phyloP scores from a whole-genome alignment of 768 basidiomycete species.

The Rhodosporidiobolus sp. region DNA sequence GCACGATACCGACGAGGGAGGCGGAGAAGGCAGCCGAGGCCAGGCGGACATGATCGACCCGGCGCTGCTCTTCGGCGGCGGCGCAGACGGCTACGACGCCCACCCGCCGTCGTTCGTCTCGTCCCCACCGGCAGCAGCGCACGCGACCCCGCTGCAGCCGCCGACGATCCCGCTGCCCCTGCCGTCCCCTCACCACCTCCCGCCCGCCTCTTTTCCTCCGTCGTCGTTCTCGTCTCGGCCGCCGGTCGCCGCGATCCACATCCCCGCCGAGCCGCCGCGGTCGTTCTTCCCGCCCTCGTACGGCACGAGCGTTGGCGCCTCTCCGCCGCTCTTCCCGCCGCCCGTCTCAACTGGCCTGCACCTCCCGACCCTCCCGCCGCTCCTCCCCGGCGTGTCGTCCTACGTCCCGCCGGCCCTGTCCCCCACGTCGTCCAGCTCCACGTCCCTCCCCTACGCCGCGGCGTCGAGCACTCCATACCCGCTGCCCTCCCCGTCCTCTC shows the following conservation, averaged over 20 bases:
- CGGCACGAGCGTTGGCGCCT: too few relatives aligned
- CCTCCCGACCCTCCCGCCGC: neutral
- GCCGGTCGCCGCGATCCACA: neutral
- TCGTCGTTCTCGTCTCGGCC: neutral
- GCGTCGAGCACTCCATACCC: too few relatives aligned
- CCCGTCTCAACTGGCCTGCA: neutral
- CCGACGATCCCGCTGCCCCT: neutral
- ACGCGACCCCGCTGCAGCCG: neutral
- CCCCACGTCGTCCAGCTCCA: too few relatives aligned
- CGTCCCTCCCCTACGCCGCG: too few relatives aligned
- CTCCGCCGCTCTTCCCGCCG: neutral
- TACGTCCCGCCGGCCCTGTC: too few relatives aligned
- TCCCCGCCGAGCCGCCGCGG: neutral
- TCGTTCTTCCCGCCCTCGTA: neutral
- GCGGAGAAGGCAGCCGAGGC: neutral
- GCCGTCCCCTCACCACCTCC: neutral
- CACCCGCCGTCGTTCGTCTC: too few relatives aligned
- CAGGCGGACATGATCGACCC: neutral
- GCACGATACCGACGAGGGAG: neutral
- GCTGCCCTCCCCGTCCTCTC: too few relatives aligned
- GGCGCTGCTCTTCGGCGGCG: neutral
- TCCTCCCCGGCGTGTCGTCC: neutral
- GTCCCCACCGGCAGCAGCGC: neutral
- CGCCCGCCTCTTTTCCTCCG: neutral
- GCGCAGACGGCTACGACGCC: too few relatives aligned